Evolutionary conservation across 768 basidiomycete species (phyloP), one percentile per base, ranked within the genome.

Genomic region (Trametes meyenii): DNA sequence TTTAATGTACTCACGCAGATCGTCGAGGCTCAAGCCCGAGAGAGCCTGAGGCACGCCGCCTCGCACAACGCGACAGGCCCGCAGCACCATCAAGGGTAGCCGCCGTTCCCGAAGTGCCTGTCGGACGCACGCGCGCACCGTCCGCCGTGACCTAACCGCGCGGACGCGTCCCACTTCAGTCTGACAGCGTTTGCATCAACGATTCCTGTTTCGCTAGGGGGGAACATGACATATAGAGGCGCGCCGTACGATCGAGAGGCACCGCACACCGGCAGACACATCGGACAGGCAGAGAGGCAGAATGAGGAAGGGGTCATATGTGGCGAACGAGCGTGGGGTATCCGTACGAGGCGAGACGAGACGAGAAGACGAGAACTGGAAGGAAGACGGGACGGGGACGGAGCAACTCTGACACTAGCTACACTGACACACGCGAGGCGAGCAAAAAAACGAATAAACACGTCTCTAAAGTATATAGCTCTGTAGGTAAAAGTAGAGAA

Each of bases 261-360:
- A 33, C 29, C 29, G 29, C 29, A 42, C 38, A 49, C 26, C 39
- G 13, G 42, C 23, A 51, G 26, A 55, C 36, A 36, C 36, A 19
- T 16, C 13, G 33, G 23, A 29, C 24, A 24, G 29, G 33, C 48
- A 11, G 2, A 21, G 51, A 23, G 36, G n/a, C 19, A 13, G 24
- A 36, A 14, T 33, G 24, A 21, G 39, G 55, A 56, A 51, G 55
- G 56, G 59, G 55, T 58, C 59, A 61, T 65, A 61, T 57, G 58
- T 33, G n/a, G 36, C 24, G 44, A 65, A 65, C 55, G 63, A 65
- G 63, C 51, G 64, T 65, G 58, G 59, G 64, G 64, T 65, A 65
- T 65, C 64, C 60, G 50, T 19, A 24, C 45, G 54, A 55, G 61
- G 43, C 17, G n/a, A 38, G 46, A 33, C 40, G 21, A 14, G 45